These are phyloP conservation scores for Phytophthora kernoviae DNA, from an alignment of 352 stramenopile genomes.

Conservation along the genomic window DNA sequence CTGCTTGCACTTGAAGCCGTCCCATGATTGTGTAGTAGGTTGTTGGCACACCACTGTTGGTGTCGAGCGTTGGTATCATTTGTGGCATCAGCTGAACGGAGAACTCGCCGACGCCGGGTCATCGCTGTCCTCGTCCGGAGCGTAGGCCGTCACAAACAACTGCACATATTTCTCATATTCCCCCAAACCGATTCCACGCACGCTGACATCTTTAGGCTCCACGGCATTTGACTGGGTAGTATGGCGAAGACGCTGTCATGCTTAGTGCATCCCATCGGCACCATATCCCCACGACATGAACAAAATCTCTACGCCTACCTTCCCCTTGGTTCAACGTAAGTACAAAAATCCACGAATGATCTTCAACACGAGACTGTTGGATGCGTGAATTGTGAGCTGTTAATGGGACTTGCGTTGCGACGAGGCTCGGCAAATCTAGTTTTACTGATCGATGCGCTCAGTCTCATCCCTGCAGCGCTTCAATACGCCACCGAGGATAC, in stretches of 20 bases:
- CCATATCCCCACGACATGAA: neutral
- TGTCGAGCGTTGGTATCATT: no score
- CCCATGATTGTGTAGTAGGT: no score
- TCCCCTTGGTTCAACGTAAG: neutral
- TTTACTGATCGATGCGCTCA: neutral
- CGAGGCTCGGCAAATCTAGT: conserved; percentile 11
- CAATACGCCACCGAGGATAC: conserved; percentile 24
- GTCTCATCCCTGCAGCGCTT: conserved; percentile 24
- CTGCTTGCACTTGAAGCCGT: no score
- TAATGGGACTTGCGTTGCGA: conserved; percentile 17
- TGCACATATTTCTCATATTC: conserved; percentile 22
- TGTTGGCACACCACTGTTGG: no score
- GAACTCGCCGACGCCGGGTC: neutral
- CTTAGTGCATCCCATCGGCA: neutral
- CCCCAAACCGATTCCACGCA: conserved; percentile 9
- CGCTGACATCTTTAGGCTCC: conserved; percentile 11
- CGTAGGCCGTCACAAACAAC: conserved; percentile 21
- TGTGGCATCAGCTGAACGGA: no score
- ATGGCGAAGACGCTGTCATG: no score
- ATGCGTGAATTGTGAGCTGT: no score
- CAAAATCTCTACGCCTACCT: neutral
- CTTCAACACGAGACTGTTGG: no score
- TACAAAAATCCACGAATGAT: neutral
- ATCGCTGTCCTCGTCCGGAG: conserved; percentile 10
- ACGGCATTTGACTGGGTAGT: conserved; percentile 8